phyloP scores from a whole-genome alignment of 2,329 filamentous ascomycete species.

The Ceratocystis colombiana region DNA sequence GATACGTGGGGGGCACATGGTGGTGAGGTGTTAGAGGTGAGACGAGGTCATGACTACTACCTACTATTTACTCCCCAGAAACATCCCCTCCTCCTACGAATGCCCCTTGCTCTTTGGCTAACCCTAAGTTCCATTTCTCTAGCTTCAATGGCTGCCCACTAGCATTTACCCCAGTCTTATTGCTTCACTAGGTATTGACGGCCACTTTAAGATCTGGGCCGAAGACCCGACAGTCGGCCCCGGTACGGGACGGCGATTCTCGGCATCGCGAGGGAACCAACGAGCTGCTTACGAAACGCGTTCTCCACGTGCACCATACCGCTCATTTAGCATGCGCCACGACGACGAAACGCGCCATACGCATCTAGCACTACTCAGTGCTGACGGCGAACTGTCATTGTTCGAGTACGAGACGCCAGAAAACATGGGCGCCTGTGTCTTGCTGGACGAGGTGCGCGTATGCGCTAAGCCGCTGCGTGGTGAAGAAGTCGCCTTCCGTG shows the following conservation, averaged over 20 bases:
- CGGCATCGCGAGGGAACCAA: constrained; percentile 39
- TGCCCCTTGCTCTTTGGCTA: background rate
- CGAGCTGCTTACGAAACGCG: constrained; percentile 46
- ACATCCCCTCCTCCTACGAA: too few species aligned
- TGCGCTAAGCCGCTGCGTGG: constrained; percentile 56
- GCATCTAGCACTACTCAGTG: constrained; percentile 73
- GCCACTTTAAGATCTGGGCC: constrained; percentile 83
- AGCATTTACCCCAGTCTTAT: constrained; percentile 78
- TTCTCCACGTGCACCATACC: constrained; percentile 53
- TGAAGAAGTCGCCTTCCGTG: constrained; percentile 76
- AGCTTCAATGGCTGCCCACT: constrained; percentile 90
- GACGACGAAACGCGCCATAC: constrained; percentile 72
- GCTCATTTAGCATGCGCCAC: constrained; percentile 74
- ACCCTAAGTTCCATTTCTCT: constrained; percentile 23
- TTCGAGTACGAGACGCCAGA: constrained; percentile 81
- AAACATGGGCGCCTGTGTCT: constrained; percentile 66
- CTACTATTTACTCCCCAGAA: background rate
- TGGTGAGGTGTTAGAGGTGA: constrained; percentile 78
- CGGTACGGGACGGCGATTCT: constrained; percentile 66
- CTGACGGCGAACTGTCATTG: constrained; percentile 68
- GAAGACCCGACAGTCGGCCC: constrained; percentile 69
- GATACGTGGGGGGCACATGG: constrained; percentile 88
- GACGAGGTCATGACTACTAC: constrained; percentile 26
- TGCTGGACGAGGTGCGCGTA: constrained; percentile 39
- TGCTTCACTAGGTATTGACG: constrained; percentile 75